Percentiles rank a stretch among this genome's conserved stretches.
These are phyloP conservation scores for Cladophialophora yegresii DNA, from an alignment of 2,329 filamentous ascomycete species.

Conservation along the genomic window DNA sequence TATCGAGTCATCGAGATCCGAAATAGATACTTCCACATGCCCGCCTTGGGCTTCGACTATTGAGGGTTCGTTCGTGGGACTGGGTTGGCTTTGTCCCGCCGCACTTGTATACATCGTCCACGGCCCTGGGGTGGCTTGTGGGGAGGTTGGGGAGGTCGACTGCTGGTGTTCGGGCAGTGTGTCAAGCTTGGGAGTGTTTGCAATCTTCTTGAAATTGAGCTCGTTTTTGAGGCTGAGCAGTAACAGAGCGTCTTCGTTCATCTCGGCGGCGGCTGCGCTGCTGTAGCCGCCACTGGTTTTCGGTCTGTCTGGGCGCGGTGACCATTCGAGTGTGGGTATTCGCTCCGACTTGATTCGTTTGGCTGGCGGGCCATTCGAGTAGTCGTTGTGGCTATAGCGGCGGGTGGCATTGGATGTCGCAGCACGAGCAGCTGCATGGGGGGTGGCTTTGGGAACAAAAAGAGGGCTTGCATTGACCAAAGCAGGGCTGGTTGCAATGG, in stretches of 20 bases:
- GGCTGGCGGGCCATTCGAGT: conserved; percentile 53
- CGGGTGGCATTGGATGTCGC: conserved; percentile 40
- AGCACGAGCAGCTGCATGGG: conserved; percentile 35
- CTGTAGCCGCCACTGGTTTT: conserved; percentile 41
- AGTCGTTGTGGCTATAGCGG: conserved; percentile 38
- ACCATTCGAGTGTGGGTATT: conserved; percentile 47
- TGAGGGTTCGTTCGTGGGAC: background rate
- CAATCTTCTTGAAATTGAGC: conserved; percentile 33
- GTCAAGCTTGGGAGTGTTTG: conserved; percentile 22
- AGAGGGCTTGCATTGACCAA: conserved; percentile 43
- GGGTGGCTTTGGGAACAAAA: conserved; percentile 36
- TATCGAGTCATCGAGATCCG: conserved; percentile 2
- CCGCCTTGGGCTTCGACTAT: background rate
- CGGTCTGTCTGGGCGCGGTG: conserved; percentile 38
- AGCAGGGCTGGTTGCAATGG: conserved; percentile 52
- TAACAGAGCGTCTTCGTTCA: conserved; percentile 53
- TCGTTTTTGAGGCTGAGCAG: conserved; percentile 46
- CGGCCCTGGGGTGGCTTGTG: background rate
- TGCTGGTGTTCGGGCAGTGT: conserved; percentile 12
- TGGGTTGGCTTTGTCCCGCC: conserved; percentile 13
- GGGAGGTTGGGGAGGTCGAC: conserved; percentile 17
- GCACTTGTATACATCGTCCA: conserved; percentile 7
- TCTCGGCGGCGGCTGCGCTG: conserved; percentile 39
- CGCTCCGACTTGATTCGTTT: conserved; percentile 64
- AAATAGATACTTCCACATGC: background rate